These are phyloP conservation scores for Tylopilus orsonianus DNA, from an alignment of 1,284 basidiomycete genomes.

Conservation along the genomic window DNA sequence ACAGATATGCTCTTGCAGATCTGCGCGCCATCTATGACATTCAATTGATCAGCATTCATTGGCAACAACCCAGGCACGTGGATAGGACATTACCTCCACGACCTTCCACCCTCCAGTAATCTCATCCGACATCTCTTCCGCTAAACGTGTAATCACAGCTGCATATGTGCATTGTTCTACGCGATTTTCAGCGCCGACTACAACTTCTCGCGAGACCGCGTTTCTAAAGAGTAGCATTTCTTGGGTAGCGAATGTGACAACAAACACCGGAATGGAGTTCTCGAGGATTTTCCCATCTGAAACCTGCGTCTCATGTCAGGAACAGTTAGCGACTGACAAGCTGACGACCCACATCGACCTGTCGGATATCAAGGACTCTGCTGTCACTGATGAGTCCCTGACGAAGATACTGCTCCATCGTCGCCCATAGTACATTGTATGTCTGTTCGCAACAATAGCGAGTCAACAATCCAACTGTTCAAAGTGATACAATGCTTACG, in stretches of 20 bases:
- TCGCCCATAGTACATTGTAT: slow-evolving; percentile 96
- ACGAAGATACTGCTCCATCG: slow-evolving; percentile 90
- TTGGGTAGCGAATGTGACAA: slow-evolving; percentile 93
- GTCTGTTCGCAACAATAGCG: slow-evolving; percentile 52
- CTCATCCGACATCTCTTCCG: slow-evolving; percentile 86
- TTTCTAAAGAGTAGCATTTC: slow-evolving; percentile 93
- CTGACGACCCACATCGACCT: slow-evolving; percentile 78
- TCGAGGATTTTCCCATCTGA: slow-evolving; percentile 86
- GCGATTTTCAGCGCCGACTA: slow-evolving; percentile 83
- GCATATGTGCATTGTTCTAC: slow-evolving; percentile 95
- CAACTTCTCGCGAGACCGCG: slow-evolving; percentile 81
- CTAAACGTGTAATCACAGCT: slow-evolving; percentile 86
- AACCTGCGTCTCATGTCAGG: slow-evolving; percentile 44
- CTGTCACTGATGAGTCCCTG: slow-evolving; percentile 90
- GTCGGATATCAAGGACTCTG: slow-evolving; percentile 91
- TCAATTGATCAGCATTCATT: slow-evolving; percentile 5
- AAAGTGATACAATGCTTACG: slow-evolving; percentile 47
- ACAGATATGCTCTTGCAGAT: slow-evolving; percentile 40
- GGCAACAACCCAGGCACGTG: background rate
- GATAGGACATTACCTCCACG: slow-evolving; percentile 66
- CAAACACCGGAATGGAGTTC: slow-evolving; percentile 86
- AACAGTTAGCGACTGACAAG: background rate
- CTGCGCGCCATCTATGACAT: slow-evolving; percentile 37
- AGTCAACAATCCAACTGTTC: background rate
- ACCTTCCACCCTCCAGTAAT: slow-evolving; percentile 99